Evolutionary conservation across 176 grass and related monocot species (phyloP).

Genomic region (Musa troglodytarum): DNA sequence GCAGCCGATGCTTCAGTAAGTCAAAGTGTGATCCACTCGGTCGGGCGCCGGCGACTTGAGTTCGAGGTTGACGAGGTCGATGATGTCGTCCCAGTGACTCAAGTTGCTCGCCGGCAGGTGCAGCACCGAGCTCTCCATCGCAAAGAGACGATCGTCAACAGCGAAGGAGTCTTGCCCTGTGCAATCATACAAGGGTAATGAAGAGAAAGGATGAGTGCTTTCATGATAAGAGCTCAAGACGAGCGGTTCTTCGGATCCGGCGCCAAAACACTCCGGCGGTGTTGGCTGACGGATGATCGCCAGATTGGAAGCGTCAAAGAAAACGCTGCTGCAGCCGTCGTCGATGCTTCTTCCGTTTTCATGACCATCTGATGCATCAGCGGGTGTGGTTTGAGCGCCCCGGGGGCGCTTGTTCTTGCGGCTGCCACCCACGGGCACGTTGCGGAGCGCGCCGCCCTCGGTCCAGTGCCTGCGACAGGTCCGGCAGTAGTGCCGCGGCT

Average conservation of each 20-base stretch:
- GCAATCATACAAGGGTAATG: not conserved
- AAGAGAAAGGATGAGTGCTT: not conserved
- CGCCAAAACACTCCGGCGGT: not conserved
- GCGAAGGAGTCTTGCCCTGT: not conserved
- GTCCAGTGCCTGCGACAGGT: conserved; percentile 89
- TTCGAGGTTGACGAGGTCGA: conserved; percentile 23
- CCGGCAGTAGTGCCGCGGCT: conserved; percentile 90
- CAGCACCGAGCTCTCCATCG: not conserved
- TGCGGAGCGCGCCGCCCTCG: conserved; percentile 66
- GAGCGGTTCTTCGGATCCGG: not conserved
- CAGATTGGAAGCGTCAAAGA: not conserved
- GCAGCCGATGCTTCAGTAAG: not conserved
- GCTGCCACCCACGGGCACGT: conserved; percentile 70
- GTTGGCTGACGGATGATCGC: not conserved
- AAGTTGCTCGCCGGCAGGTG: not conserved
- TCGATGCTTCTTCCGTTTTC: not conserved
- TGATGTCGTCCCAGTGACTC: conserved; percentile 33
- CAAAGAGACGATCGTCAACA: not conserved
- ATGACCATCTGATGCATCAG: not conserved
- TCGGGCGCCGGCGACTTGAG: not conserved
- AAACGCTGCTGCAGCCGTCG: not conserved
- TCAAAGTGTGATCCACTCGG: not conserved
- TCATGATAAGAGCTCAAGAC: not conserved
- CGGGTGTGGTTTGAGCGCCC: conserved; percentile 2
- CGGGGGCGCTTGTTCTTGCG: conserved; percentile 46